Evolutionary conservation across 441 rosid species (phyloP).

Genomic region (Viola pubescens): DNA sequence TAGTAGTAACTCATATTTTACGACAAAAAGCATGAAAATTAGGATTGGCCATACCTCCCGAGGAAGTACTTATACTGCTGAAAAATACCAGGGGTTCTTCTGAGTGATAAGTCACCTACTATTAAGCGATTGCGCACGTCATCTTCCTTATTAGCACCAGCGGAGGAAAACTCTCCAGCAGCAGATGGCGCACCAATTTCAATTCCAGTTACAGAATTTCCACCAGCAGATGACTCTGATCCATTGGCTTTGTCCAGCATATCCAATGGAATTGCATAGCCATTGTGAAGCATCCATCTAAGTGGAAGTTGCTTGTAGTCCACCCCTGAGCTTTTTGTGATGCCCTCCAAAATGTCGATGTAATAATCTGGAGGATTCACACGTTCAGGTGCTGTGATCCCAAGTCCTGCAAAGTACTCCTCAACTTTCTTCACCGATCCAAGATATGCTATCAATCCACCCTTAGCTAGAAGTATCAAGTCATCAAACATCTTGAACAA

Average conservation of each 20-base stretch:
- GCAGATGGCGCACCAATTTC: conserved; percentile 28
- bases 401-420: conserved; percentile 72
- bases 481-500: conserved; percentile 94
- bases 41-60: conserved; percentile 55
- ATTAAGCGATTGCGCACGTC: conserved; percentile 41
- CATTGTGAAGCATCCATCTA: conserved; percentile 97
- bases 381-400: conserved; percentile 81
- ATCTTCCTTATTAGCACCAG: conserved; percentile 53
- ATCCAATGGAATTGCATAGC: conserved; percentile 78
- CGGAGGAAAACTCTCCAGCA: conserved; percentile 57
- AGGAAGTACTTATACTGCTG: conserved; percentile 80
- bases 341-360: conserved; percentile 93
- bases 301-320: conserved; percentile 69
- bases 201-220: conserved; percentile 34
- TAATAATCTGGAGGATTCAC: conserved; percentile 93
- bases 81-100: conserved; percentile 55
- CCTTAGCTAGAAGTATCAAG: conserved; percentile 88
- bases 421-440: conserved; percentile 89
- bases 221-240: conserved; percentile 33
- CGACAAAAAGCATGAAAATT: background rate
- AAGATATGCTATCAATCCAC: conserved; percentile 81
- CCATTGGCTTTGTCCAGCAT: conserved; percentile 66
- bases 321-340: conserved; percentile 59
- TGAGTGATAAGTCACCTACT: conserved; percentile 54
- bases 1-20: background rate